Base-by-base conservation (phyloP, 257 asterid genomes). In the Gentiana macrophylla region DNA sequence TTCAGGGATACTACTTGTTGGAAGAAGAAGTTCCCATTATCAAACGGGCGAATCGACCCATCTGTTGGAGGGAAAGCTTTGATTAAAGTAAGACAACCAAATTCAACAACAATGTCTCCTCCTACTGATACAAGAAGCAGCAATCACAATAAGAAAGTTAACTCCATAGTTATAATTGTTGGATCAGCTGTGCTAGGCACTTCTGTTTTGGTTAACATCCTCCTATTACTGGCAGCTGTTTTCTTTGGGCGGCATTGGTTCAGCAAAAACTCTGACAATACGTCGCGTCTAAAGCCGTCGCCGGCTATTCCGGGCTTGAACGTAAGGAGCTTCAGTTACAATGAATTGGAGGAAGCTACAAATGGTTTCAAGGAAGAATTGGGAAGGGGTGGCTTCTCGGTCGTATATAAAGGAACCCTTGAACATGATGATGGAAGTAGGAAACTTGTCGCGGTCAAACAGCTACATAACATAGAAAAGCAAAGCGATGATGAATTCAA, bases 381-480 rank as follows among this genome's bases (percentile, higher is more conserved):
- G 4, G 88, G 93, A 4, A 56, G 77, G 24, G 88, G 88, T 9
- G 83, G 80, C 49, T 78, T 78, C 0, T 81, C 82, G 1, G 66
- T 61, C 8, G 88, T 83, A 6, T 83, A 67, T 61, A 77, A 60
- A 24, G 88, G 93, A 12, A 50, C 69, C 9, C 46, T 83, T 11
- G 9, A 56, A 57, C 36, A 43, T 13, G 59, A 83, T 5, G 74
- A 77, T 24, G 78, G 68, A 1, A 24, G 8, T 5, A 41, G 6
- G 46, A 59, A 79, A 8, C 67, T 55, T n/a, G 86, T 80, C 47
- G 84, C 88, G 0, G 85, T 78, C 51, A 80, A 80, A 77, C 70
- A 78, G 41, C 58, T 83, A 3, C 51, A 50, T 3, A 77, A 79
- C 2, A 74, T 70, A 24, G 57, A 55, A 9, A 62, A 56, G 45